A percentile compares a stretch with the other conserved stretches of the same genome.
These are phyloP conservation scores for Artomyces pyxidatus DNA, from an alignment of 768 basidiomycete species.

Conservation along the genomic window DNA sequence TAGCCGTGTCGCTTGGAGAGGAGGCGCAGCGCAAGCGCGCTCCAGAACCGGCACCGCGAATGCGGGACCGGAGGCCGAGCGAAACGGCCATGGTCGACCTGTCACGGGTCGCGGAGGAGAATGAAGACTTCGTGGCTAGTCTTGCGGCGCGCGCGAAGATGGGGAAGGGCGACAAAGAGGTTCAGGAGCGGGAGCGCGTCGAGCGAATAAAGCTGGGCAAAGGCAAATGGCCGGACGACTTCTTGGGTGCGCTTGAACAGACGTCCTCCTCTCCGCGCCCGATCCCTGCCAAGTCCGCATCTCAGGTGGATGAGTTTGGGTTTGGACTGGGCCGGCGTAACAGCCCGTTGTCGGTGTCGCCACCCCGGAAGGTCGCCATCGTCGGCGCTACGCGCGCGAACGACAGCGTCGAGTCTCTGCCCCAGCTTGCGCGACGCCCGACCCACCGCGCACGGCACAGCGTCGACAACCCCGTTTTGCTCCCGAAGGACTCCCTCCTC, in stretches of 20 bases:
- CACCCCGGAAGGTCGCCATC: constrained; percentile 50
- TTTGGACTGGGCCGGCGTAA: constrained; percentile 2
- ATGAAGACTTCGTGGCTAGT: constrained; percentile 43
- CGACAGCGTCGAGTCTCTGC: constrained; percentile 37
- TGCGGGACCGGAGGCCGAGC: constrained; percentile 55
- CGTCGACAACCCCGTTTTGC: constrained; percentile 39
- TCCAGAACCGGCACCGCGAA: constrained; percentile 16
- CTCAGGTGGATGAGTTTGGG: constrained; percentile 15
- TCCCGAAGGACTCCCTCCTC: constrained; percentile 28
- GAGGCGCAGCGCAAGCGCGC: constrained; percentile 5
- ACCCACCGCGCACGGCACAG: constrained; percentile 59
- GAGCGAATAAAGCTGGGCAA: constrained; percentile 55
- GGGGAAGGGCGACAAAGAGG: constrained; percentile 21
- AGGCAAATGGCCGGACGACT: constrained; percentile 81
- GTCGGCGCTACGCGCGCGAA: constrained; percentile 34
- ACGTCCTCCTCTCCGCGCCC: constrained; percentile 11
- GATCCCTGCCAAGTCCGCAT: constrained; percentile 16
- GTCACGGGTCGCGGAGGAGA: constrained; percentile 61
- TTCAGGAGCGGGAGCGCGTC: constrained; percentile 25
- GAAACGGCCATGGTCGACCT: constrained; percentile 56
- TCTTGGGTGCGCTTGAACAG: constrained; percentile 50
- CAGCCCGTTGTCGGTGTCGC: constrained; percentile 35
- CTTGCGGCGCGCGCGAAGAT: constrained; percentile 27
- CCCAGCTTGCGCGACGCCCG: constrained; percentile 47
- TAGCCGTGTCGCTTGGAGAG: constrained; percentile 27